These are phyloP conservation scores for Aurantiochytrium sp. DNA, from an alignment of 108 stramenopile species.

Conservation along the genomic window DNA sequence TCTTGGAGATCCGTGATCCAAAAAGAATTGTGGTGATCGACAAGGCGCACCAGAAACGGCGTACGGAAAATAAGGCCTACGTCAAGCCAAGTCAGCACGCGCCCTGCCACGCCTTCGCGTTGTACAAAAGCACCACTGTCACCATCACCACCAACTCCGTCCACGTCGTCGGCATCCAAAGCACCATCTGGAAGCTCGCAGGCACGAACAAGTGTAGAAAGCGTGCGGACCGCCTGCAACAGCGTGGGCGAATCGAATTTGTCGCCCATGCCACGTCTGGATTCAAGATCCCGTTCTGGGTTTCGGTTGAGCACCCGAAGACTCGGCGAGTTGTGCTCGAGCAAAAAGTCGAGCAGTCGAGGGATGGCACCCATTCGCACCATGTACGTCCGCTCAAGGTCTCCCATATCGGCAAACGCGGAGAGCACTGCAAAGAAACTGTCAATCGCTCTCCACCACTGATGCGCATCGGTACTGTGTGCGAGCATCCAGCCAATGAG, in stretches of 20 bases:
- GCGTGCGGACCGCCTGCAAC: neutral
- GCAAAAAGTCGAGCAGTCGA: neutral
- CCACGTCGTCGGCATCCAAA: neutral
- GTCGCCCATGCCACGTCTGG: neutral
- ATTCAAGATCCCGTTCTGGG: neutral
- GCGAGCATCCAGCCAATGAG: slow-evolving; percentile 2
- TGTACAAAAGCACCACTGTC: neutral
- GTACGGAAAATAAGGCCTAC: neutral
- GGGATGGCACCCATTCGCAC: neutral
- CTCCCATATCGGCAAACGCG: neutral
- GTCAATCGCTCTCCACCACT: neutral
- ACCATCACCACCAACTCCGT: neutral
- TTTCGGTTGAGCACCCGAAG: neutral
- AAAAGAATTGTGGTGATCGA: neutral
- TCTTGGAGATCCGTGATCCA: neutral
- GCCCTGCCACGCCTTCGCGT: neutral
- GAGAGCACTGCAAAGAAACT: neutral
- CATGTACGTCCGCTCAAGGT: neutral
- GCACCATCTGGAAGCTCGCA: neutral
- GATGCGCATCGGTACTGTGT: neutral
- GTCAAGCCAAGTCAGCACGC: neutral
- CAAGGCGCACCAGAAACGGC: neutral
- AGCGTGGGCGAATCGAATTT: neutral
- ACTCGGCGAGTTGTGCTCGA: neutral
- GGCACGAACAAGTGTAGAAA: neutral